Conservation (phyloP, 108 stramenopile genomes). For the Epithemia pelagica region DNA sequence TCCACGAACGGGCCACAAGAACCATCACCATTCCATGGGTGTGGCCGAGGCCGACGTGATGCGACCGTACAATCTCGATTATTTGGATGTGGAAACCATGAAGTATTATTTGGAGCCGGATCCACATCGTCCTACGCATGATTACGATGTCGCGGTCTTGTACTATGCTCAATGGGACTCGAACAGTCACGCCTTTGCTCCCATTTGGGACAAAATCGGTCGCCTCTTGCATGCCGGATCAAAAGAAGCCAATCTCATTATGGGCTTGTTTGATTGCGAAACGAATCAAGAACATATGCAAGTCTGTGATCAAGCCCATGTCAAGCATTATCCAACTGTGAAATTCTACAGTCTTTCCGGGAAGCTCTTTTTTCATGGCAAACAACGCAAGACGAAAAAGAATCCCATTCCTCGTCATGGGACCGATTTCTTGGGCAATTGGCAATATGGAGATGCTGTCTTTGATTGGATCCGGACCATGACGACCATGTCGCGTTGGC, state of each 20-base stretch:
- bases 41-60: not conserved
- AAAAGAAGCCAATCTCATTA: constrained; percentile 36
- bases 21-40: too few species aligned
- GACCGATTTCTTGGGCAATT: constrained; percentile 68
- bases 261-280: constrained; percentile 83
- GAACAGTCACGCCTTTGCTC: constrained; percentile 65
- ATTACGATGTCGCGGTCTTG: constrained; percentile 67
- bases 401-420: constrained; percentile 41
- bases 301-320: constrained; percentile 42
- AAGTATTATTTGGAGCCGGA: constrained; percentile 64
- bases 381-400: constrained; percentile 34
- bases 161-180: constrained; percentile 73
- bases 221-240: constrained; percentile 52
- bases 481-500: constrained; percentile 65
- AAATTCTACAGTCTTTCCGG: constrained; percentile 58
- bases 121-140: constrained; percentile 29
- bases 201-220: constrained; percentile 64
- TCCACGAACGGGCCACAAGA: too few species aligned
- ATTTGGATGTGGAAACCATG: constrained; percentile 73
- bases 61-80: constrained; percentile 62
- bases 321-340: constrained; percentile 64
- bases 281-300: constrained; percentile 34
- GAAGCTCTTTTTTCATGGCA: constrained; percentile 23
- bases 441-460: constrained; percentile 61
- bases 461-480: constrained; percentile 77